Conservation (phyloP, 192 early-diverging fungal species). For the Linnemannia elongata region DNA sequence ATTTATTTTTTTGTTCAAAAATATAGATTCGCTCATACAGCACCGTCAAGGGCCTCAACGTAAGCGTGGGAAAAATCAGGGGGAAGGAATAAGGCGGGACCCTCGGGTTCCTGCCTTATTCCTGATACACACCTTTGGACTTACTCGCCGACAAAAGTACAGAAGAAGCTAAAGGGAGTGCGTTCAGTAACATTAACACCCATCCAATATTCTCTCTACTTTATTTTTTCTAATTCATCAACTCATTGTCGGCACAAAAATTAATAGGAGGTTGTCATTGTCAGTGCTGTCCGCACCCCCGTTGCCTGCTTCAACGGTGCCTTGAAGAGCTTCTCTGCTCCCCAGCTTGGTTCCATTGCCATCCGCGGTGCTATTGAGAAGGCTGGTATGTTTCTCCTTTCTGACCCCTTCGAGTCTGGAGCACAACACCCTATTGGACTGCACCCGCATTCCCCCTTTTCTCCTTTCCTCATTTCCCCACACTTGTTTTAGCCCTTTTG, state of each 20-base stretch:
- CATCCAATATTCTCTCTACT: background rate
- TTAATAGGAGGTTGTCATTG: conserved; percentile 69
- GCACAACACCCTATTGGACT: background rate
- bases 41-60: conserved; percentile 50
- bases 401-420: conserved; percentile 6
- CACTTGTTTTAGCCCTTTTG: conserved; percentile 7
- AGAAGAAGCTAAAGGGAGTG: background rate
- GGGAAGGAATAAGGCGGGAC: conserved; percentile 12
- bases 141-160: background rate
- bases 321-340: conserved; percentile 84
- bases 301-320: conserved; percentile 93
- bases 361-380: conserved; percentile 87
- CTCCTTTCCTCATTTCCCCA: conserved; percentile 7
- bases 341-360: conserved; percentile 89
- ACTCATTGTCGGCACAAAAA: background rate
- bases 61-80: conserved; percentile 54
- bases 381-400: conserved; percentile 68
- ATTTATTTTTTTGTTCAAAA: background rate
- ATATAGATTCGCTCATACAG: conserved; percentile 51
- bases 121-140: background rate
- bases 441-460: background rate
- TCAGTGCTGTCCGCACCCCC: conserved; percentile 89
- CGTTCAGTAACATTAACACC: background rate
- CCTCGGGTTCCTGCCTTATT: background rate
- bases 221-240: background rate